Evolutionary conservation across 2,329 filamentous ascomycete genomes (phyloP), one percentile per base, ranked within the genome.

Genomic region (Alternaria brassicae): DNA sequence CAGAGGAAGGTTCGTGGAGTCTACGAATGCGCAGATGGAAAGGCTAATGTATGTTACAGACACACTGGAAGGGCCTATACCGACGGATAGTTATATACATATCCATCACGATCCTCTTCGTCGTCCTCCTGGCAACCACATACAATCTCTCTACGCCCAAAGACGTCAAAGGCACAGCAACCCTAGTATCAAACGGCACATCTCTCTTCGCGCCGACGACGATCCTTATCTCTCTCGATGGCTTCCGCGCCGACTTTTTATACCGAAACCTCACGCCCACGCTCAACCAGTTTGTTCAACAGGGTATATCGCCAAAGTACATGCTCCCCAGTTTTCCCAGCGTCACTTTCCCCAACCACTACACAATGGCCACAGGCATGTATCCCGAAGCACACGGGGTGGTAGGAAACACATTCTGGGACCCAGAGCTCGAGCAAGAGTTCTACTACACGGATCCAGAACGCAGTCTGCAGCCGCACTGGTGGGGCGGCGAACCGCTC

Each of bases 271-370:
- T 98, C 30, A 97, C 94, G 1, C 95, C 94, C 1, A 88, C 89
- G 2, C 82, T 99, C 8, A 91, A 88, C 67, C 84, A 88, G 2
- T 90, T 99, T 65, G 83, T 97, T 62, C 85, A 87, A 60, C 88
- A 92, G 65, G 95, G 95, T 28, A 88, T 98, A 10, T 97, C 93
- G 6, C 94, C 95, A 3, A 85, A 88, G 65, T 97, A 94, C 79
- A 97, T 99, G 93, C 85, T 88, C 6, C 95, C 95, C 0, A 96
- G 92, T 37, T 99, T 99, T 67, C 95, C 95, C 0, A 96, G 92
- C 21, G 92, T 99, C 44, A 99, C 95, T 0, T 99, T 99, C 70
- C 95, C 95, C 3, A 81, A 98, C 70, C 95, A 98, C 77, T 97
- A 94, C 77, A 97, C 94, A 0, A 82, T 98, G 36, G 92, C 92